These are phyloP conservation scores for Phaeolepiota aurea DNA, from an alignment of 768 basidiomycete species.

Conservation along the genomic window DNA sequence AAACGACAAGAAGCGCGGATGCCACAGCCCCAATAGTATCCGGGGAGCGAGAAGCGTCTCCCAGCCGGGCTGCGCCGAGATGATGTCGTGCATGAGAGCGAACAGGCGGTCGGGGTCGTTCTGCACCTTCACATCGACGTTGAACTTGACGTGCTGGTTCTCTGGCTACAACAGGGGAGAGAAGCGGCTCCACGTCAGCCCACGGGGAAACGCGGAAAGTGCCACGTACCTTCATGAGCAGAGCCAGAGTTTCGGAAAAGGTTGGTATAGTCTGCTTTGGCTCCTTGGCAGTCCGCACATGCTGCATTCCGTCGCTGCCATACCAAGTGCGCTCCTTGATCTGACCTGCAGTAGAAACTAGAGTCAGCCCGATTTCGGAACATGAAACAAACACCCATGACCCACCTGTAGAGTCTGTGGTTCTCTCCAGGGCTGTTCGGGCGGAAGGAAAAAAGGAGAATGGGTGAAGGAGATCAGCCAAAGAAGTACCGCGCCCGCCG, in stretches of 20 bases:
- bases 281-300: slow-evolving; percentile 70
- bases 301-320: slow-evolving; percentile 64
- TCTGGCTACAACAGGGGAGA: slow-evolving; percentile 42
- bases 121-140: slow-evolving; percentile 91
- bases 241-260: slow-evolving; percentile 73
- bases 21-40: slow-evolving; percentile 80
- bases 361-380: slow-evolving; percentile 3
- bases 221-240: slow-evolving; percentile 62
- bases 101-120: slow-evolving; percentile 89
- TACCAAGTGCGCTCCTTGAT: slow-evolving; percentile 70
- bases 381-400: not conserved
- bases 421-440: slow-evolving; percentile 57
- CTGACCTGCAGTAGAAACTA: slow-evolving; percentile 33
- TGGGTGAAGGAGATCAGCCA: slow-evolving; percentile 6
- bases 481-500: too few relatives aligned
- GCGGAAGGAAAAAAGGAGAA: too few relatives aligned
- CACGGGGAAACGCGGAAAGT: not conserved
- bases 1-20: slow-evolving; percentile 78
- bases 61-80: slow-evolving; percentile 62
- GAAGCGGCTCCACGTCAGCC: not conserved
- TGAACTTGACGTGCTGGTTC: slow-evolving; percentile 67
- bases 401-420: slow-evolving; percentile 69
- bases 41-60: slow-evolving; percentile 71
- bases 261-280: slow-evolving; percentile 88
- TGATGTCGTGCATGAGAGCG: slow-evolving; percentile 61